These are phyloP conservation scores for Cordyceps militaris DNA, from an alignment of 2,329 filamentous ascomycete genomes.

Conservation along the genomic window DNA sequence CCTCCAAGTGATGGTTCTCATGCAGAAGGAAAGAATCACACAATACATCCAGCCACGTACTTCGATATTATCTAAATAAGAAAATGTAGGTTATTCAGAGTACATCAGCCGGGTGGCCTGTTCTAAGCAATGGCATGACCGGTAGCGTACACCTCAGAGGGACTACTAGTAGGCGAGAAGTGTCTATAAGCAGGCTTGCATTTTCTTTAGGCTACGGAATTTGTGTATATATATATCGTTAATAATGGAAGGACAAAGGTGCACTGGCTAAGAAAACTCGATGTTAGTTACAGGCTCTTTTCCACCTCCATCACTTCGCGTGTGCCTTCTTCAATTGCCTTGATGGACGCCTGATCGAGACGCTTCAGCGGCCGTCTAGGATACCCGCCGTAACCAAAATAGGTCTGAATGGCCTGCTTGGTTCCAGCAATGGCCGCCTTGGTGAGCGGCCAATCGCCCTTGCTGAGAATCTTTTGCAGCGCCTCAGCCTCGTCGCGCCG, in stretches of 20 bases:
- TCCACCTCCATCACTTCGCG: conserved; percentile 61
- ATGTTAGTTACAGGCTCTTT: conserved; percentile 31
- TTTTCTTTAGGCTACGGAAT: too few relatives aligned
- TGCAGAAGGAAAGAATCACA: too few relatives aligned
- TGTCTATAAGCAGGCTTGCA: too few relatives aligned
- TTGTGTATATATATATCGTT: background rate
- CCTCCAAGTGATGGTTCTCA: too few relatives aligned
- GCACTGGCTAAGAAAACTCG: background rate
- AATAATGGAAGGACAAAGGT: background rate
- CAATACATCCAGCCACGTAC: too few relatives aligned
- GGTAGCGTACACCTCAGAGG: too few relatives aligned
- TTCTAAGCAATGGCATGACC: too few relatives aligned
- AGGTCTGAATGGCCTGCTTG: conserved; percentile 72
- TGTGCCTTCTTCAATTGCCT: conserved; percentile 48
- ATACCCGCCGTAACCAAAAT: conserved; percentile 74
- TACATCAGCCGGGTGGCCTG: too few relatives aligned
- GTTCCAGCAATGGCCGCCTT: conserved; percentile 81
- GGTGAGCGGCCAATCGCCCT: conserved; percentile 76
- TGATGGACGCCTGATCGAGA: conserved; percentile 49
- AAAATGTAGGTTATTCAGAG: too few relatives aligned
- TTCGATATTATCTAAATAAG: too few relatives aligned
- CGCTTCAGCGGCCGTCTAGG: conserved; percentile 67
- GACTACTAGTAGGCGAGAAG: too few relatives aligned
- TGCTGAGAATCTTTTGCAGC: conserved; percentile 70
- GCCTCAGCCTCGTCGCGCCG: conserved; percentile 68